Evolutionary conservation across 176 grass and related monocot species (phyloP), one percentile per base, ranked within the genome.

Genomic region (Hyparrhenia diplandra): DNA sequence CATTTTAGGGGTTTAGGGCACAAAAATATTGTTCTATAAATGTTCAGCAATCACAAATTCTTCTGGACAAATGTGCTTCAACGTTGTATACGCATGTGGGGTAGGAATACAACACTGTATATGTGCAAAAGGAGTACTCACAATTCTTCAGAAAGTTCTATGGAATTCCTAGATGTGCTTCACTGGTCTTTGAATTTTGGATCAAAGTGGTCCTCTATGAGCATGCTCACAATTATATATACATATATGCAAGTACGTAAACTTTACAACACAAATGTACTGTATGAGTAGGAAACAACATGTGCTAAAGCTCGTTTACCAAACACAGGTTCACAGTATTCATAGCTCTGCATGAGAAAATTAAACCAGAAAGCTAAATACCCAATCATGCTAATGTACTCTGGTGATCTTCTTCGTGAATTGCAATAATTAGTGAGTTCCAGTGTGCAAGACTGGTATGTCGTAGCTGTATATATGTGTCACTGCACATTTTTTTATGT

Each of bases 241-340:
- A 13, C 39, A 70, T 16, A 41, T 25, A 42, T 27, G 12, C 17
- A 20, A 23, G n/a, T 49, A 16, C 60, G 70, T 13, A 35, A 32
- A 32, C 60, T 80, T 86, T 80, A 74, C 69, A 86, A 45, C 60
- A 28, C 69, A 74, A 21, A 23, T 9, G 59, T 14, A 24, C 27
- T 20, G 49, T 54, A 57, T 67, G 10, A 31, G 54, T 10, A 28
- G n/a, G 71, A 29, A 76, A n/a, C 67, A 29, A 23, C 57, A 76
- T 69, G 73, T 68, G 63, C 18, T 70, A 70, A 61, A 42, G 36
- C 64, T 84, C 24, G 35, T 32, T 35, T 47, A 10, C 14, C 39
- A 55, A 66, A 21, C 34, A 75, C 32, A 11, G 7, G 54, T 54
- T 37, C 45, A 75, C 17, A 11, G 7, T n/a, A 17, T 55, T 51